A percentile compares a stretch with the other conserved stretches of the same genome.
Evolutionary conservation across 495 filamentous ascomycete genomes (phyloP).

Genomic region (Xylaria curta): DNA sequence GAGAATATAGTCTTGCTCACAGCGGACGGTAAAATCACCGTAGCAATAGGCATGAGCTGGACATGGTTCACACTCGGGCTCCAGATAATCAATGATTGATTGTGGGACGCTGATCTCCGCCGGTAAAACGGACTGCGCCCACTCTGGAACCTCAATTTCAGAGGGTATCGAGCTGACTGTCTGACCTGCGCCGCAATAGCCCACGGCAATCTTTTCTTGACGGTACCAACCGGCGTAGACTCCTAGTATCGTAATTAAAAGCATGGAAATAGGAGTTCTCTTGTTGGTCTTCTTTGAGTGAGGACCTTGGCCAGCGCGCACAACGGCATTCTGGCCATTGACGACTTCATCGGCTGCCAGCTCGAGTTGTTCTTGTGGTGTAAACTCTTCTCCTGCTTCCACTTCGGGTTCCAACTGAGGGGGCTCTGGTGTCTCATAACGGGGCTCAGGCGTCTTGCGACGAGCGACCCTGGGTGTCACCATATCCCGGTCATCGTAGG

Average conservation of each 20-base stretch:
- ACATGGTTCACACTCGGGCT: constrained; percentile 90
- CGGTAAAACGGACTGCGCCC: constrained; percentile 44
- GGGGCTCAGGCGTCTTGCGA: constrained; percentile 35
- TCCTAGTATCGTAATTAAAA: constrained; percentile 68
- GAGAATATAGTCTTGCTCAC: constrained; percentile 86
- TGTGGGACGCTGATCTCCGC: constrained; percentile 58
- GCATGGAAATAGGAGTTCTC: constrained; percentile 65
- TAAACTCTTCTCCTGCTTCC: constrained; percentile 87
- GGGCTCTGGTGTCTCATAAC: constrained; percentile 21
- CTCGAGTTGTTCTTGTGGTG: constrained; percentile 84
- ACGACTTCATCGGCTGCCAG: constrained; percentile 65
- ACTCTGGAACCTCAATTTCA: constrained; percentile 52
- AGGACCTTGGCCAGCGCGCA: constrained; percentile 32
- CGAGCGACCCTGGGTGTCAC: constrained; percentile 33
- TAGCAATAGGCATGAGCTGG: constrained; percentile 92
- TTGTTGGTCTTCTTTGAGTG: constrained; percentile 40
- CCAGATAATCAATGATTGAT: constrained; percentile 68
- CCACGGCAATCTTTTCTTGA: constrained; percentile 91
- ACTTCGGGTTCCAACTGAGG: constrained; percentile 57
- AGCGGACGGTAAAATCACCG: constrained; percentile 72
- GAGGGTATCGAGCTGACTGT: constrained; percentile 49
- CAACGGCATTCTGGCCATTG: constrained; percentile 43
- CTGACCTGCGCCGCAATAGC: constrained; percentile 87
- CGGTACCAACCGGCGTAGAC: constrained; percentile 85
- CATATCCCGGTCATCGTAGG: constrained; percentile 58